Percentiles rank a stretch among this genome's conserved stretches.
Conservation (phyloP, 2,329 filamentous ascomycete species). For the Neofusicoccum sp. region DNA sequence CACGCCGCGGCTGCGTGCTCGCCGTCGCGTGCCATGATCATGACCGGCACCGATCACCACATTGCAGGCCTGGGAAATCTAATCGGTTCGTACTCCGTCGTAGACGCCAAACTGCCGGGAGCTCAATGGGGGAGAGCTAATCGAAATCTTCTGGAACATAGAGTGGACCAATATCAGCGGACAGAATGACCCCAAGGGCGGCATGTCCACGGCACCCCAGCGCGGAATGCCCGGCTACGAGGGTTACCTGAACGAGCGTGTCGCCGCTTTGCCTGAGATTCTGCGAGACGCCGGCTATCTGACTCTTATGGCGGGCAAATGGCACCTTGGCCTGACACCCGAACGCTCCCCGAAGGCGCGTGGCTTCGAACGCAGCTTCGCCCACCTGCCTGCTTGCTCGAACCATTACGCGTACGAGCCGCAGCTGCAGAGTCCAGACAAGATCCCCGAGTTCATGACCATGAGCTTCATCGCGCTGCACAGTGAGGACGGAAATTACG, state of each 20-base stretch:
- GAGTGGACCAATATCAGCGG: constrained; percentile 58
- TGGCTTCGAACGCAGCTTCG: constrained; percentile 60
- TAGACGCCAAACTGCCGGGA: too few relatives aligned
- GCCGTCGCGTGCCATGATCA: constrained; percentile 64
- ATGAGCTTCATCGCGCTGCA: constrained; percentile 43
- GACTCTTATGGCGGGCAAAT: constrained; percentile 62
- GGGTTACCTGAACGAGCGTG: constrained; percentile 61
- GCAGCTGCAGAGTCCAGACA: constrained; percentile 33
- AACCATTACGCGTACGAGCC: constrained; percentile 59
- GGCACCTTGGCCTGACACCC: constrained; percentile 60
- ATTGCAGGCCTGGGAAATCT: constrained; percentile 55
- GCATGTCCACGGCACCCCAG: constrained; percentile 54
- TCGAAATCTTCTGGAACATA: not conserved
- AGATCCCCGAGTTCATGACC: constrained; percentile 42
- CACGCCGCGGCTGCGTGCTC: constrained; percentile 65
- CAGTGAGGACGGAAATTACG: constrained; percentile 40
- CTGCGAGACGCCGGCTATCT: constrained; percentile 59
- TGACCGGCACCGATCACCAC: constrained; percentile 64
- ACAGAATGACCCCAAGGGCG: constrained; percentile 53
- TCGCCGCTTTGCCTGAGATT: constrained; percentile 58
- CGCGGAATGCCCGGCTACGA: constrained; percentile 61
- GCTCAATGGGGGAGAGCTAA: not conserved
- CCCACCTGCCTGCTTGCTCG: constrained; percentile 50
- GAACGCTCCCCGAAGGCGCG: constrained; percentile 56
- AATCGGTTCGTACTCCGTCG: not conserved